phyloP scores from a whole-genome alignment of 768 basidiomycete genomes.

The Phaffia tasmanica region DNA sequence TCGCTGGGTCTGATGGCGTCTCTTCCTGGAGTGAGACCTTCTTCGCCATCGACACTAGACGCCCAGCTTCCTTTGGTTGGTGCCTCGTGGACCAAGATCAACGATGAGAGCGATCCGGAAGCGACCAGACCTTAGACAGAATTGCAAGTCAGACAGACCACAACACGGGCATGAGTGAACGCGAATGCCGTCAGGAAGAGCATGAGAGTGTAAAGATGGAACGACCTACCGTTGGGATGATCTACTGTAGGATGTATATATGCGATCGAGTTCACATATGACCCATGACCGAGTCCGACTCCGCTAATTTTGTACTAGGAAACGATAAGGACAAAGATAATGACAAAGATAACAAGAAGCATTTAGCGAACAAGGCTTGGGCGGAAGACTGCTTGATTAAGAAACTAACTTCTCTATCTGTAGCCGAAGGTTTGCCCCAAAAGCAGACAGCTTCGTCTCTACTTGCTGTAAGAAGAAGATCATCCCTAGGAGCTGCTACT shows the following conservation, averaged over 20 bases:
- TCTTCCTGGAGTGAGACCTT: constrained; percentile 11
- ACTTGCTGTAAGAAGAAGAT: constrained; percentile 21
- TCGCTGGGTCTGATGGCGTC: constrained; percentile 10
- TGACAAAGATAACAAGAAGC: background rate
- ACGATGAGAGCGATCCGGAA: constrained; percentile 15
- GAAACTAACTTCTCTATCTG: constrained; percentile 14
- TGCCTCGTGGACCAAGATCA: constrained; percentile 22
- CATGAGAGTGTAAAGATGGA: background rate
- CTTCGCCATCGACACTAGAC: constrained; percentile 15
- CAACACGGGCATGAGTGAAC: background rate
- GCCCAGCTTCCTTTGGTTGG: constrained; percentile 17
- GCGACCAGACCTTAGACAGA: constrained; percentile 20
- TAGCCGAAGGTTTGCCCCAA: constrained; percentile 9
- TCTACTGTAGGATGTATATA: constrained; percentile 13
- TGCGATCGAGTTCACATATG: constrained; percentile 24
- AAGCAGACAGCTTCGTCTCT: constrained; percentile 23
- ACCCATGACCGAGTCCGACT: constrained; percentile 14
- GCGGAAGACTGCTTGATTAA: background rate
- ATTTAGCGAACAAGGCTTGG: background rate
- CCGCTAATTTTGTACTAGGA: constrained; percentile 16
- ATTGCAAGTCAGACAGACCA: background rate
- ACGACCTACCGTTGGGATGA: constrained; percentile 15
- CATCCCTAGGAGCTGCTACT: constrained; percentile 9
- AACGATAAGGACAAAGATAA: background rate
- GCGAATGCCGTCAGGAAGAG: background rate